Evolutionary conservation across 768 basidiomycete species (phyloP), one percentile per base, ranked within the genome.

Genomic region (Collybia sp.): DNA sequence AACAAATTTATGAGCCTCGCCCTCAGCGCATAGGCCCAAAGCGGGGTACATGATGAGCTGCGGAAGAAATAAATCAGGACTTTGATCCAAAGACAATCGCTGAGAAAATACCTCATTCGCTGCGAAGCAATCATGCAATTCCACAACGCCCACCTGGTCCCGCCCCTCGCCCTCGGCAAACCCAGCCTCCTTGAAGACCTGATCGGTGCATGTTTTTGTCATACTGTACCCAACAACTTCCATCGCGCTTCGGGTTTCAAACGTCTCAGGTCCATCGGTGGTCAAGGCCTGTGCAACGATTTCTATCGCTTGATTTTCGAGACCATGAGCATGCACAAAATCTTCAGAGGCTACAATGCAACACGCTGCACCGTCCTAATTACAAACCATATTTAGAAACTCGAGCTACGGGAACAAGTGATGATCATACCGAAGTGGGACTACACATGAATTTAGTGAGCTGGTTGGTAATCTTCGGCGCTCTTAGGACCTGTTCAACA

Each of bases 221-320:
- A 93, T 93, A 44, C 72, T 64, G 43, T 83, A 90, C 2, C 89
- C 90, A n/a, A 86, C 79, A 2, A 90, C 71, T 48, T 92, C 84
- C 79, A 93, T 91, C 1, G 85, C 75, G 53, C 82, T 85, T 20
- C 64, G 65, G 45, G 76, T 75, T 54, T 87, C 82, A 50, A 86
- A 89, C 2, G 88, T 76, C 12, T 63, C 61, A 1, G 79, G 69
- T 11, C 73, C 69, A 56, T 92, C 91, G 1, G 89, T 93, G 32
- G 71, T 67, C 31, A 91, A 66, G 2, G 72, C 75, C 51, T 78
- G 76, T 0, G 81, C 76, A 16, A 86, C 80, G 40, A 93, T 82
- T 58, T 93, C 90, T 50, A 91, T 88, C 12, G 88, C 88, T 57
- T 93, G 90, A 58, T 90, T 93, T 64, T 91, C 83, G 8, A 92